Evolutionary conservation across 495 filamentous ascomycete genomes (phyloP), one percentile per base, ranked within the genome.

Genomic region (Neurospora sp.): DNA sequence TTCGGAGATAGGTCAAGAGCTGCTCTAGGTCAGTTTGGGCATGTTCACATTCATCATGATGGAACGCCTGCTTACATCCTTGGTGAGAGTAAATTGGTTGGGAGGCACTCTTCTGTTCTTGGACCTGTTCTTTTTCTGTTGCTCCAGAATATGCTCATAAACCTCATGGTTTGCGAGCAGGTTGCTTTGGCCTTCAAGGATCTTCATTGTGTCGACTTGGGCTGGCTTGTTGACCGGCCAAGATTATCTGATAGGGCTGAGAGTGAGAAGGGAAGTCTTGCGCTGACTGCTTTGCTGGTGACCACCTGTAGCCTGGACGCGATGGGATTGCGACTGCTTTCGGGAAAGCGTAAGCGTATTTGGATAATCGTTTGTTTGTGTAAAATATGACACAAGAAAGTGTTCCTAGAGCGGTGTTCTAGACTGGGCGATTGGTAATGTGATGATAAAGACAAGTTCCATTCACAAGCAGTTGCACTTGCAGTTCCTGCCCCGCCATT

Each of bases 101-200:
- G 61, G 75, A 1, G 85, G 84, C 44, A 83, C 77, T 40, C 82
- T 78, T 37, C 83, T 81, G 59, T 82, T 81, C 39, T 80, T 74
- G 4, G 75, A 68, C 70, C 83, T 81, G 70, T 85, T 82, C 35
- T 80, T 76, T 31, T 76, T 76, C 74, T 82, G 80, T 37, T 74
- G 75, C 59, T 87, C 80, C n/a, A 74, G 72, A 69, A 87, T 74
- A 75, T 84, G 84, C 69, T 81, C 78, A 77, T 85, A 84, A 68
- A 85, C 83, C 75, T 87, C 85, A 74, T 82, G 82, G 74, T 87
- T 87, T 72, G 84, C 80, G 71, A 87, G 71, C 2, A 85, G 77
- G 14, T 82, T 84, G 16, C 78, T 81, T 70, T 87, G 84, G 1
- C 83, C 75, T 74, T 86, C 84, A 68, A 86, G 73, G 73, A 87